Evolutionary conservation across 169 alveolate species (phyloP), one percentile per base, ranked within the genome.

Genomic region (Eimeria praecox): DNA sequence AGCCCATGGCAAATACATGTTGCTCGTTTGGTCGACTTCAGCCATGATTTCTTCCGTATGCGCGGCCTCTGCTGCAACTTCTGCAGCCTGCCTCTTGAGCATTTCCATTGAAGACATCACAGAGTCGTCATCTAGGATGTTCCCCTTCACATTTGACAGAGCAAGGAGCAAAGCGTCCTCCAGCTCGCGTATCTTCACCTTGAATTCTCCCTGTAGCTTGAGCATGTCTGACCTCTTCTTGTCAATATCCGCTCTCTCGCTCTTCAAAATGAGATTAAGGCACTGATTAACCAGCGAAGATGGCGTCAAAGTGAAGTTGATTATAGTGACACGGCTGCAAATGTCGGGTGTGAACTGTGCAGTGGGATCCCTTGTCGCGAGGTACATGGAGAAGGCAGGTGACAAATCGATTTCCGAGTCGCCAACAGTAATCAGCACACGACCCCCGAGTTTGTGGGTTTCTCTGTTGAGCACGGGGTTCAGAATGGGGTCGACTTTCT

Each of bases 311-410:
- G 99, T 99, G 97, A 99, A 99, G 98, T 99, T 99, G 20, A 99
- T 99, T 95, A 99, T 98, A 18, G 99, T 99, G 33, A 99, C 99
- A 93, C 99, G 97, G 75, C 99, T 98, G 97, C 99, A 99, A 64
- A 99, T 95, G 97, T 99, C 99, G 38, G 99, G 99, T 1, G 99
- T 99, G 96, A 99, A 99, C 90, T 97, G 98, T n/a, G 99, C 98
- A 52, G 98, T 97, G 22, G 99, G 98, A 96, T 99, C 99, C 78
- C 99, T 98, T 14, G 99, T 98, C 12, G 99, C 98, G 98, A 99
- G 98, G 94, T 98, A 99, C 98, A 99, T 97, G 83, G 98, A 97
- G 97, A 99, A 99, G 30, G 98, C 97, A 3, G 99, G 98, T 46
- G 99, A 98, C 97, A 99, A 99, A 96, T 99, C 99, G 66, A 99